Base-by-base conservation (phyloP, 2,329 filamentous ascomycete species). In the Aureobasidium musti region DNA sequence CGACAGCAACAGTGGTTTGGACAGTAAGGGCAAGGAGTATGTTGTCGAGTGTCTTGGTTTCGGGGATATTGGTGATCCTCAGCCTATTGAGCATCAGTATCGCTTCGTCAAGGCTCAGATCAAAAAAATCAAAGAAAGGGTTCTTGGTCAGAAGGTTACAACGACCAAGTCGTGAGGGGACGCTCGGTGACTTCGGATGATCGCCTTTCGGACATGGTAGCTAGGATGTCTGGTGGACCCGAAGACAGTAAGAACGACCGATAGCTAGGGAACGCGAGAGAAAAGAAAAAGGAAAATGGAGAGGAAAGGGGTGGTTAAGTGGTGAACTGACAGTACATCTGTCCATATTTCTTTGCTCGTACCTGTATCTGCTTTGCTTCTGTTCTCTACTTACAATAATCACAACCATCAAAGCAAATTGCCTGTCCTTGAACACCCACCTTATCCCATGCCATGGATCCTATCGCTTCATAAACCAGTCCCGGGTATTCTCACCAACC, bases 91-190 rank as follows among this genome's bases (percentile, higher is more conserved):
- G 54, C 37, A 59, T 13, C 54, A 59, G 26, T 59, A 30, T 10
- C 23, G 17, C 17, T 59, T 59, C 19, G 54, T 59, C 54, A 59
- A 43, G 54, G 14, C 8, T 14, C 54, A 59, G 37, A n/a, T 59
- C 8, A 17, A 43, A 19, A 59, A 30, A 37, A 8, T 26, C 26
- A 59, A 19, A 26, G 17, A 30, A 5, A 41, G 10, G 54, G 14
- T 30, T 8, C 23, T 59, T 10, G 33, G 52, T 17, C n/a, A 5
- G 4, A 3, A n/a, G 13, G 6, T 11, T 47, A 21, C 43, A 47
- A 23, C 14, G 35, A 17, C 35, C 43, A 54, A 35, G 50, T 17
- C 33, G 37, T 59, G 54, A 59, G 26, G 37, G 26, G 14, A 4
- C 5, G 3, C 3, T 3, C 5, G 14, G 28, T 52, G 28, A 17